A percentile compares a stretch with the other conserved stretches of the same genome.
Evolutionary conservation across 1,284 basidiomycete species (phyloP).

Genomic region (Puccinia brachypodii): DNA sequence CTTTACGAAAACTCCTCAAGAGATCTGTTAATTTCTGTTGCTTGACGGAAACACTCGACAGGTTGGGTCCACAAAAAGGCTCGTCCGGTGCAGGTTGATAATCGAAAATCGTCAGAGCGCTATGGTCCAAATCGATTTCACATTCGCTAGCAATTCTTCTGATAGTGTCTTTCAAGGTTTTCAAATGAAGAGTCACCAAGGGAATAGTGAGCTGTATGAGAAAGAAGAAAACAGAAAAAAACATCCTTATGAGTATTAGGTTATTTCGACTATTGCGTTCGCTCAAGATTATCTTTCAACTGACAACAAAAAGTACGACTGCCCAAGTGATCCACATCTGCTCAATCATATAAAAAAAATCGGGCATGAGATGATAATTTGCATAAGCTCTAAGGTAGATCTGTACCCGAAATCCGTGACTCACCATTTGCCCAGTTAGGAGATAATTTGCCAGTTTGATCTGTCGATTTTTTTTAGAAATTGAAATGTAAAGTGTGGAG

Average conservation of each 20-base stretch:
- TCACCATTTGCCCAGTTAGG: constrained; percentile 12
- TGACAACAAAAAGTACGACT: constrained; percentile 13
- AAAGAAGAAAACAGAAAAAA: no score
- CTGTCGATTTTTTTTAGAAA: constrained; percentile 4
- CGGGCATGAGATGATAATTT: neutral
- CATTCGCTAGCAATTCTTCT: constrained; percentile 14
- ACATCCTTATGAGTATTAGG: neutral
- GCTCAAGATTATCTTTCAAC: neutral
- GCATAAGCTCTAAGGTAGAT: no score
- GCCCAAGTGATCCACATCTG: constrained; percentile 39
- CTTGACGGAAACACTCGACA: neutral
- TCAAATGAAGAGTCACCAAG: constrained; percentile 20
- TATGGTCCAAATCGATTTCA: constrained; percentile 19
- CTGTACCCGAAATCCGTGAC: neutral
- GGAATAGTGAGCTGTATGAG: constrained; percentile 28
- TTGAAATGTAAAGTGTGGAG: neutral
- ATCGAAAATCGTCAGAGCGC: neutral
- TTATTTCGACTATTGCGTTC: neutral
- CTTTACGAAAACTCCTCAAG: neutral
- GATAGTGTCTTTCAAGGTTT: constrained; percentile 27
- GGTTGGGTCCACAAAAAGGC: constrained; percentile 23
- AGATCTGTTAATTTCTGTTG: constrained; percentile 16
- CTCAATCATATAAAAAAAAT: neutral
- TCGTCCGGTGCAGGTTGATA: neutral
- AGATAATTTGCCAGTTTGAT: constrained; percentile 14